Evolutionary conservation across 495 filamentous ascomycete genomes (phyloP).

Genomic region (Diplogelasinospora grovesii): DNA sequence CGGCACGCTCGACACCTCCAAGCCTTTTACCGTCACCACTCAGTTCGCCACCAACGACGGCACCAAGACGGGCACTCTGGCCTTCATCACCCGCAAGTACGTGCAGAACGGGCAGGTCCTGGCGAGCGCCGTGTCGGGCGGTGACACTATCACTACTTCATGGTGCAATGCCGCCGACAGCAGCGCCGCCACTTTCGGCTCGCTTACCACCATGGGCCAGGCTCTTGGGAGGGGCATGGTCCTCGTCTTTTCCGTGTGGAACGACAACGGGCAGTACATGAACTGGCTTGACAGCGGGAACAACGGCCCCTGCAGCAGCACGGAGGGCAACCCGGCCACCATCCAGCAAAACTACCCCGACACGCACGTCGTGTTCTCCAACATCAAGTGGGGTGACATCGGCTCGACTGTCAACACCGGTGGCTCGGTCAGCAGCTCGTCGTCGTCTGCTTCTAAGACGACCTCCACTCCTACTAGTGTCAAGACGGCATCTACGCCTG

Average conservation of each 20-base stretch:
- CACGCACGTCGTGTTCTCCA: constrained; percentile 53
- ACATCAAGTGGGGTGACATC: constrained; percentile 61
- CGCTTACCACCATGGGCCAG: constrained; percentile 49
- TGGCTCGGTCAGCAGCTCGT: no score
- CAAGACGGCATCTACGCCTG: no score
- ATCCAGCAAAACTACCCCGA: constrained; percentile 42
- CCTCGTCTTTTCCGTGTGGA: constrained; percentile 57
- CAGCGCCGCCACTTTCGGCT: no score
- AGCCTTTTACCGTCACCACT: constrained; percentile 61
- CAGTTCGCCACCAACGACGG: constrained; percentile 57
- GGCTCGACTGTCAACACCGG: constrained; percentile 43
- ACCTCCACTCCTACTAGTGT: no score
- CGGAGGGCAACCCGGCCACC: constrained; percentile 40
- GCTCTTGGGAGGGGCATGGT: constrained; percentile 59
- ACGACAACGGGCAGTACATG: constrained; percentile 51
- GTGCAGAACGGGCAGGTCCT: constrained; percentile 9
- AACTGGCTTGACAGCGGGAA: constrained; percentile 53
- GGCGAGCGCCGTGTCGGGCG: no score
- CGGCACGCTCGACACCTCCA: constrained; percentile 50
- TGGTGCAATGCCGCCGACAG: no score
- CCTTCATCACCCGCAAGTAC: constrained; percentile 10
- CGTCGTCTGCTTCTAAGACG: no score
- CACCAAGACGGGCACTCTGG: constrained; percentile 25
- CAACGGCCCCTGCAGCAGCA: constrained; percentile 53
- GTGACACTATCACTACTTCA: no score